These are phyloP conservation scores for Colletotrichum limetticola DNA, from an alignment of 2,329 filamentous ascomycete species.

Conservation along the genomic window DNA sequence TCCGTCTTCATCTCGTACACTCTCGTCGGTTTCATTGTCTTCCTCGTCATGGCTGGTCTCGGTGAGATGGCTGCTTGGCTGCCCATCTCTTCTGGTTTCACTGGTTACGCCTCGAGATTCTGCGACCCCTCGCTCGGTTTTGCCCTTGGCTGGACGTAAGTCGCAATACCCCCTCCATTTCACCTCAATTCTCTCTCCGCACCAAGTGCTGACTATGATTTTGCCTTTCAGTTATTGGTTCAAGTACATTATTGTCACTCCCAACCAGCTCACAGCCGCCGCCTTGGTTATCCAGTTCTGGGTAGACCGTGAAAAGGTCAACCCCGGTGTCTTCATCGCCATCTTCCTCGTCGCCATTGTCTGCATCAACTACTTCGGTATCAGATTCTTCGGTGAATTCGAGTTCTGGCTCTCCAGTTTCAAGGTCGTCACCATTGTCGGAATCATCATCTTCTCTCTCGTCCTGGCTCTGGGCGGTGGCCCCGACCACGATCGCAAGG, in stretches of 20 bases:
- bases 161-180: slow-evolving; percentile 32
- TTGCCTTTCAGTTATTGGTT: slow-evolving; percentile 68
- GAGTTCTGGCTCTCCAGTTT: slow-evolving; percentile 73
- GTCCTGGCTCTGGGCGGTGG: slow-evolving; percentile 74
- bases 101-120: slow-evolving; percentile 82
- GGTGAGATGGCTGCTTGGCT: slow-evolving; percentile 90
- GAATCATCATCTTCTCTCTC: slow-evolving; percentile 72
- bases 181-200: neutral
- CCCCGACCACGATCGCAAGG: slow-evolving; percentile 68
- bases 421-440: slow-evolving; percentile 75
- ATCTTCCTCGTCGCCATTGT: slow-evolving; percentile 73
- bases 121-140: slow-evolving; percentile 85
- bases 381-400: slow-evolving; percentile 75
- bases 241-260: slow-evolving; percentile 87
- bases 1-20: slow-evolving; percentile 79
- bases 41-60: slow-evolving; percentile 82
- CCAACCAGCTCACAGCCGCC: slow-evolving; percentile 86
- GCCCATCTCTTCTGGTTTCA: slow-evolving; percentile 81
- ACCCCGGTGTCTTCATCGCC: slow-evolving; percentile 83
- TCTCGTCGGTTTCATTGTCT: slow-evolving; percentile 77
- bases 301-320: slow-evolving; percentile 72
- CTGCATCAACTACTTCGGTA: slow-evolving; percentile 75
- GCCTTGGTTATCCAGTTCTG: slow-evolving; percentile 84
- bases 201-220: slow-evolving; percentile 77
- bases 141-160: slow-evolving; percentile 77